Percentiles rank a stretch among this genome's conserved stretches.
Conservation (phyloP, 345 rosid genomes). For the Reutealis trisperma region DNA sequence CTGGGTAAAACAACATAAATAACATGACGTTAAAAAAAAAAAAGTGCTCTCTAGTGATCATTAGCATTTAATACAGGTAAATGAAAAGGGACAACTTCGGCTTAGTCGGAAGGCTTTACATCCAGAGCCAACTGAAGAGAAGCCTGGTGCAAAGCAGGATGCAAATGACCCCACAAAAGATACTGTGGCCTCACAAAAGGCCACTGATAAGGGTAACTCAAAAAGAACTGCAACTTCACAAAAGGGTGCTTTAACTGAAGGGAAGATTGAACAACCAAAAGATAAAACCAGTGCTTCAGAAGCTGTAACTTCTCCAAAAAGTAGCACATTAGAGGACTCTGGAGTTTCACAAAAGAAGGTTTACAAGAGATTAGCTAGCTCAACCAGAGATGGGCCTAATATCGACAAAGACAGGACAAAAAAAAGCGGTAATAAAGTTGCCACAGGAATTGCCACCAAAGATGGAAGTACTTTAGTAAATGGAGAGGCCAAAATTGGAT, state of each 20-base stretch:
- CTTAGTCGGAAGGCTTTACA: slow-evolving; percentile 85
- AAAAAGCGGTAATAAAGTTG: slow-evolving; percentile 41
- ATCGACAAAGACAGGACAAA: slow-evolving; percentile 39
- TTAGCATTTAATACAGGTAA: slow-evolving; percentile 51
- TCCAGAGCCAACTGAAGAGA: slow-evolving; percentile 58
- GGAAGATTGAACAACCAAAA: slow-evolving; percentile 32
- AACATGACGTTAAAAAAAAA: neutral
- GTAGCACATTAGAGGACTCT: slow-evolving; percentile 38
- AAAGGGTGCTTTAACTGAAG: slow-evolving; percentile 44
- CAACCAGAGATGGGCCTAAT: slow-evolving; percentile 41
- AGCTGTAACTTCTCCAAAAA: slow-evolving; percentile 38
- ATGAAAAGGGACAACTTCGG: slow-evolving; percentile 94
- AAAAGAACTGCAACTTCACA: slow-evolving; percentile 34
- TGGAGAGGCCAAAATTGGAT: slow-evolving; percentile 63
- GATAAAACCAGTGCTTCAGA: slow-evolving; percentile 28
- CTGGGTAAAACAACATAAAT: neutral
- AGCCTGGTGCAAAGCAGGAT: slow-evolving; percentile 42
- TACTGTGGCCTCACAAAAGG: slow-evolving; percentile 24
- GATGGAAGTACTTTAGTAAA: slow-evolving; percentile 56
- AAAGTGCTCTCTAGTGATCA: slow-evolving; percentile 5
- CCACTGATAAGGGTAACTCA: slow-evolving; percentile 35
- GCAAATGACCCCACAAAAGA: slow-evolving; percentile 30
- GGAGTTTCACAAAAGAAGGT: slow-evolving; percentile 54
- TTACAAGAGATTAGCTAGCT: slow-evolving; percentile 46
- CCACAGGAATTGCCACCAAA: slow-evolving; percentile 33